Percentiles rank a stretch among this genome's conserved stretches.
Evolutionary conservation across 805 yeast genomes (phyloP).

Genomic region (Kuraishia floccosa): DNA sequence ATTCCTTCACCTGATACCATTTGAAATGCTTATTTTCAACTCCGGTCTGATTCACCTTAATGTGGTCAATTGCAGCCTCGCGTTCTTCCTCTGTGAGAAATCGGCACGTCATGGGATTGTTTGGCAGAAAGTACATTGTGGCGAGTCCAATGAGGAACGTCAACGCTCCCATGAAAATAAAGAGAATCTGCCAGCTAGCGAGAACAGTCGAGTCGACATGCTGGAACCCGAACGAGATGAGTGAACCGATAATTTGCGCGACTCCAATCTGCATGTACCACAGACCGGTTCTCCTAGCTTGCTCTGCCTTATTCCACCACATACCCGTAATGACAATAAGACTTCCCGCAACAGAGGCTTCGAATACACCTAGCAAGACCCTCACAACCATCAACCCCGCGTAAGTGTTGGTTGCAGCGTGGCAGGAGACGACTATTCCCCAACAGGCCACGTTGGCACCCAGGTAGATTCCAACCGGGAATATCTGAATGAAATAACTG

Average conservation of each 20-base stretch:
- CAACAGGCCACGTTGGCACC: slow-evolving; percentile 26
- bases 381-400: slow-evolving; percentile 35
- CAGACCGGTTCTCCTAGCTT: slow-evolving; percentile 1
- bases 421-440: slow-evolving; percentile 35
- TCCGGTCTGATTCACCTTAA: no score
- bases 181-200: slow-evolving; percentile 33
- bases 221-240: slow-evolving; percentile 1
- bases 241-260: slow-evolving; percentile 1
- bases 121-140: slow-evolving; percentile 23
- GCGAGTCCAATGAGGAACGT: slow-evolving; percentile 24
- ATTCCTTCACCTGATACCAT: not conserved
- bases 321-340: slow-evolving; percentile 14
- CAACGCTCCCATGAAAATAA: slow-evolving; percentile 33
- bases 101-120: slow-evolving; percentile 8
- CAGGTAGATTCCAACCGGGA: slow-evolving; percentile 24
- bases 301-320: slow-evolving; percentile 3
- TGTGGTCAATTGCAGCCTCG: not conserved
- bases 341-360: slow-evolving; percentile 20
- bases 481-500: slow-evolving; percentile 18
- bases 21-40: not conserved
- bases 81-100: slow-evolving; percentile 1
- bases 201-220: slow-evolving; percentile 11
- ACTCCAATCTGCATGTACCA: slow-evolving; percentile 1
- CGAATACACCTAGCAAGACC: slow-evolving; percentile 35
- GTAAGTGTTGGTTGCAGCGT: slow-evolving; percentile 31